These are phyloP conservation scores for Sporothrix dimorphospora DNA, from an alignment of 2,329 filamentous ascomycete genomes.

Conservation along the genomic window DNA sequence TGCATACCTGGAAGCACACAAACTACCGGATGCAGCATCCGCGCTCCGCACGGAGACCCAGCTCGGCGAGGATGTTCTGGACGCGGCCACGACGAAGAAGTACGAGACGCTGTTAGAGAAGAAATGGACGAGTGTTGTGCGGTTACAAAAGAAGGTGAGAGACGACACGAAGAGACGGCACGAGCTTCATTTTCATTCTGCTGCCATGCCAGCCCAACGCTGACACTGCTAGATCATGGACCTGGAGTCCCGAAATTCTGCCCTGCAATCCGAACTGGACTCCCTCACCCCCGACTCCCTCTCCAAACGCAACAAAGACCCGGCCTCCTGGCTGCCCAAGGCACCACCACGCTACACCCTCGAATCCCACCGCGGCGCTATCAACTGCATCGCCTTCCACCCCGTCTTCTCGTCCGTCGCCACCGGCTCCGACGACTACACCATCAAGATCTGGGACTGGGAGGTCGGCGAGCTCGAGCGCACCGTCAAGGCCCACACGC, in stretches of 20 bases:
- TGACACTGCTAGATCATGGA: constrained; percentile 75
- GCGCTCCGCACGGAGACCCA: constrained; percentile 77
- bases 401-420: constrained; percentile 88
- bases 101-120: constrained; percentile 94
- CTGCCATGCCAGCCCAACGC: not conserved
- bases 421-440: constrained; percentile 87
- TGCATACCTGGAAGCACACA: constrained; percentile 78
- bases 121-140: constrained; percentile 96
- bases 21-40: constrained; percentile 69
- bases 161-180: constrained; percentile 24
- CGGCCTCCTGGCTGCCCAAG: constrained; percentile 82
- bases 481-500: constrained; percentile 91
- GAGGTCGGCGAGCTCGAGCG: constrained; percentile 87
- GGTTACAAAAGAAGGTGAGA: constrained; percentile 87
- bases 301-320: constrained; percentile 80
- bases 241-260: constrained; percentile 73
- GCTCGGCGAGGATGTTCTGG: constrained; percentile 67
- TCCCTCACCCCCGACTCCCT: constrained; percentile 77
- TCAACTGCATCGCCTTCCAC: constrained; percentile 90
- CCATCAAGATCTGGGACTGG: constrained; percentile 98
- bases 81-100: constrained; percentile 83
- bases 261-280: constrained; percentile 81
- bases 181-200: too few species aligned
- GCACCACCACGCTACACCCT: constrained; percentile 79
- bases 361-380: constrained; percentile 77